A percentile compares a stretch with the other conserved stretches of the same genome.
phyloP scores from a whole-genome alignment of 202 grass and related monocot genomes.

The Bolboschoenoplectus hybrid region DNA sequence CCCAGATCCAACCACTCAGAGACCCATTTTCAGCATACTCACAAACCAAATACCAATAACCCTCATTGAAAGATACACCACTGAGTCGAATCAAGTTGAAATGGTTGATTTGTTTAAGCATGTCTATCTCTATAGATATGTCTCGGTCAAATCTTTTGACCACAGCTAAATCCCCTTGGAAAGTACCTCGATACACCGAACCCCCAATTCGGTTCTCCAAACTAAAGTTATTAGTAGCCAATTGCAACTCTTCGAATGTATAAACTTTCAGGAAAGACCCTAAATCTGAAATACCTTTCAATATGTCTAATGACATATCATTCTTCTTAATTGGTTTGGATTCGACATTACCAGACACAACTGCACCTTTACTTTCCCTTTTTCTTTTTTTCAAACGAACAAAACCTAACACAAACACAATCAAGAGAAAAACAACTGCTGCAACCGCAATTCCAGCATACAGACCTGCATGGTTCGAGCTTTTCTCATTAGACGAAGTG shows the following conservation, averaged over 20 bases:
- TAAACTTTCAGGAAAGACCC: conserved; percentile 62
- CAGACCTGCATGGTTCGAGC: conserved; percentile 32
- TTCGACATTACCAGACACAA: conserved; percentile 6
- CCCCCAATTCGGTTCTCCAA: conserved; percentile 42
- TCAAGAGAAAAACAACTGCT: conserved; percentile 23
- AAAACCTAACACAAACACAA: conserved; percentile 20
- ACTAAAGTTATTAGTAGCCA: conserved; percentile 62
- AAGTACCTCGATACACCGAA: conserved; percentile 54
- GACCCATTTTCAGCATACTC: conserved; percentile 68
- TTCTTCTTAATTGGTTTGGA: conserved; percentile 5
- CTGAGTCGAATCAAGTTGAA: conserved; percentile 65
- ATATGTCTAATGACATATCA: conserved; percentile 38
- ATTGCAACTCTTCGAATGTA: conserved; percentile 52
- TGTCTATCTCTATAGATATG: conserved; percentile 56
- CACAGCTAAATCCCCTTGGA: conserved; percentile 50
- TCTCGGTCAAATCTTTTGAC: conserved; percentile 56
- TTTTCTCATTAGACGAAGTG: conserved; percentile 20
- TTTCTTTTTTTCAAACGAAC: conserved; percentile 43
- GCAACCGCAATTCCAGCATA: conserved; percentile 54
- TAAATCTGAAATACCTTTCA: conserved; percentile 52
- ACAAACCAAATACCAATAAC: conserved; percentile 69
- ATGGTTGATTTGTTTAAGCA: conserved; percentile 69
- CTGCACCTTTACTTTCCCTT: neutral
- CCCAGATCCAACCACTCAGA: conserved; percentile 51
- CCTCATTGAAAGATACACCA: conserved; percentile 59